Conservation (phyloP, 2,329 filamentous ascomycete species). For the Fusarium pseudocircinatum region DNA sequence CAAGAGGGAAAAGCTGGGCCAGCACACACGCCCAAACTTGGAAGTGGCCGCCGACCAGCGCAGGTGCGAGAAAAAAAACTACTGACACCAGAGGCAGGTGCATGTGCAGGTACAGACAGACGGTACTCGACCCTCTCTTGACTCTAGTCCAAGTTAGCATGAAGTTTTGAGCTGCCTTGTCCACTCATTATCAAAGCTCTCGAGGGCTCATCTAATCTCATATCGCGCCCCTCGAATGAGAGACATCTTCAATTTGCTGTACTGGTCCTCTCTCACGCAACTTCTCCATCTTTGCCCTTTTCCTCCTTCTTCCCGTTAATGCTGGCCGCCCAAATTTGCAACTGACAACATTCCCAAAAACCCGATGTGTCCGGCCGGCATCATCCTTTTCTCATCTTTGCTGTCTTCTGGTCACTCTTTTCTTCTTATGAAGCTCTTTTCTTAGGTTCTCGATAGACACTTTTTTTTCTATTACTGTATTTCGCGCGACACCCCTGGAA, state of each 20-base stretch:
- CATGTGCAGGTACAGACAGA: slow-evolving; percentile 6
- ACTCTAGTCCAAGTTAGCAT: slow-evolving; percentile 4
- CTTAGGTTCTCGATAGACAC: slow-evolving; percentile 34
- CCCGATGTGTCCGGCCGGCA: slow-evolving; percentile 48
- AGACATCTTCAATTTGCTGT: slow-evolving; percentile 24
- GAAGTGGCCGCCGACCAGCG: slow-evolving; percentile 23
- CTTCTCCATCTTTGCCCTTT: slow-evolving; percentile 3
- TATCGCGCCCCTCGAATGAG: slow-evolving; percentile 26
- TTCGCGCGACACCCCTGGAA: slow-evolving; percentile 38
- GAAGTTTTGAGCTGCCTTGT: slow-evolving; percentile 14
- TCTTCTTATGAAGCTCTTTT: slow-evolving; percentile 43
- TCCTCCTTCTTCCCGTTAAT: slow-evolving; percentile 14
- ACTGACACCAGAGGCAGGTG: slow-evolving; percentile 11
- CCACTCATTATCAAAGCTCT: slow-evolving; percentile 34
- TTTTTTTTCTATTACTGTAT: slow-evolving; percentile 13
- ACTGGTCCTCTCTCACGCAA: slow-evolving; percentile 8
- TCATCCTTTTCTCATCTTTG: slow-evolving; percentile 35
- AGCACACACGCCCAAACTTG: slow-evolving; percentile 16
- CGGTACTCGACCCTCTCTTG: background rate
- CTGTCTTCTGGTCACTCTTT: slow-evolving; percentile 39
- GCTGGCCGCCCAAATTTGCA: slow-evolving; percentile 19
- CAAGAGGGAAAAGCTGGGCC: slow-evolving; percentile 7
- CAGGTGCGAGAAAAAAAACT: slow-evolving; percentile 1
- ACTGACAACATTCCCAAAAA: slow-evolving; percentile 18
- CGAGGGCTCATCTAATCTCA: slow-evolving; percentile 25